phyloP scores from a whole-genome alignment of 805 yeast species.

The Candida odintsovae region DNA sequence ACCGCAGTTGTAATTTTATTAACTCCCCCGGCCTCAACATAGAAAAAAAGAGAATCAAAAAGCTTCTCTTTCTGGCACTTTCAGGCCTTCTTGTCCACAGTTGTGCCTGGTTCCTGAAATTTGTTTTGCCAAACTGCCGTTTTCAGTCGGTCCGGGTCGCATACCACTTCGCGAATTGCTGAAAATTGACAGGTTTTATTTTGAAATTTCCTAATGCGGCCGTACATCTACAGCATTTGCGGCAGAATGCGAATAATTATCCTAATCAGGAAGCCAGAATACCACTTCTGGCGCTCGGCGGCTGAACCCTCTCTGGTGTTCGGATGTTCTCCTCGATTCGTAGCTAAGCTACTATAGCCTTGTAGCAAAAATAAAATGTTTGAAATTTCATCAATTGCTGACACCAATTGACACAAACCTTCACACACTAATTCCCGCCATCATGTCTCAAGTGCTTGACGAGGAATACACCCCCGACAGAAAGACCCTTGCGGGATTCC shows the following conservation, averaged over 20 bases:
- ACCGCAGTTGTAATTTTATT: no score
- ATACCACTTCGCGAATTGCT: neutral
- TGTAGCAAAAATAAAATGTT: neutral
- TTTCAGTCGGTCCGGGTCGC: no score
- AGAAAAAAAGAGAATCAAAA: no score
- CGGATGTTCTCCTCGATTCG: neutral
- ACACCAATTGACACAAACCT: neutral
- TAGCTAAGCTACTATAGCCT: neutral
- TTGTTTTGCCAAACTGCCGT: neutral
- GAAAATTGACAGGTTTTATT: neutral
- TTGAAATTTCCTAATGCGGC: neutral
- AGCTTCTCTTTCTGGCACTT: no score
- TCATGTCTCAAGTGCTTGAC: neutral
- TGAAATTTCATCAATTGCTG: neutral
- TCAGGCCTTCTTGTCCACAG: no score
- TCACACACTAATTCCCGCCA: neutral
- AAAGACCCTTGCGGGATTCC: conserved; percentile 7
- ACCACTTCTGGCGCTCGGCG: neutral
- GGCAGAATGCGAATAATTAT: neutral
- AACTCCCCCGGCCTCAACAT: no score
- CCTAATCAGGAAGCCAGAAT: neutral
- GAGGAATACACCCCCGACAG: neutral
- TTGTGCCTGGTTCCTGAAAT: no score
- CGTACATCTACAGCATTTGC: neutral
- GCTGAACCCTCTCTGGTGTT: neutral